These are phyloP conservation scores for Aspergillus udagawae DNA, from an alignment of 2,329 filamentous ascomycete species.

Conservation along the genomic window DNA sequence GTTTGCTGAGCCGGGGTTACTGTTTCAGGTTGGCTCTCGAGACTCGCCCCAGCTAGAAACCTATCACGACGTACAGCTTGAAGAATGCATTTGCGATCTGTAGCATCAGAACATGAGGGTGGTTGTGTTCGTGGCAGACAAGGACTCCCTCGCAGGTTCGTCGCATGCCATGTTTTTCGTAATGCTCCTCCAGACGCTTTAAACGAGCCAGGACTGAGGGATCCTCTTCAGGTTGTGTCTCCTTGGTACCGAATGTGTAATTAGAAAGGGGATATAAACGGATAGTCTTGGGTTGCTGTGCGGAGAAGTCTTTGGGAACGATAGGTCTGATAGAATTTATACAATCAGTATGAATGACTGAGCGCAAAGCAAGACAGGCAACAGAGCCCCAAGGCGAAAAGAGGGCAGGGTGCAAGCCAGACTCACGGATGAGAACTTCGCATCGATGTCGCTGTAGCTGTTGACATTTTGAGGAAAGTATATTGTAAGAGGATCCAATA, in stretches of 20 bases:
- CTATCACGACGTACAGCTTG: slow-evolving; percentile 63
- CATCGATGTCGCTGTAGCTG: slow-evolving; percentile 69
- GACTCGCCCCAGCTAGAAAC: background rate
- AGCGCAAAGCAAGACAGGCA: slow-evolving; percentile 5
- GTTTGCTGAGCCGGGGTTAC: background rate
- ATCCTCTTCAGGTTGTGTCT: slow-evolving; percentile 96
- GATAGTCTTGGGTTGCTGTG: slow-evolving; percentile 83
- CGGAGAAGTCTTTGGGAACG: slow-evolving; percentile 78
- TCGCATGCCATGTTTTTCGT: slow-evolving; percentile 87
- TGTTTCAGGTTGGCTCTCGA: background rate
- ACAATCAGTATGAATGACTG: slow-evolving; percentile 7
- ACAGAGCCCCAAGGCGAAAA: background rate
- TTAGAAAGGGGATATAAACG: slow-evolving; percentile 92
- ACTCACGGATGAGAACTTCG: slow-evolving; percentile 69
- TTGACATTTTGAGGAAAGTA: slow-evolving; percentile 61
- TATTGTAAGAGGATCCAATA: background rate
- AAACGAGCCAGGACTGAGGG: slow-evolving; percentile 89
- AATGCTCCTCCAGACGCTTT: slow-evolving; percentile 94
- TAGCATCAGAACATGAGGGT: slow-evolving; percentile 97
- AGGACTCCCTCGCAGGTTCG: slow-evolving; percentile 95
- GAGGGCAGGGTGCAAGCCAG: background rate
- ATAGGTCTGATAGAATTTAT: slow-evolving; percentile 53
- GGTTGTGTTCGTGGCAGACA: slow-evolving; percentile 98
- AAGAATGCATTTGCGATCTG: slow-evolving; percentile 99
- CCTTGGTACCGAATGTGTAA: slow-evolving; percentile 98